Conservation (phyloP, 306 rosid species). For the Hippophae gyantsensis region DNA sequence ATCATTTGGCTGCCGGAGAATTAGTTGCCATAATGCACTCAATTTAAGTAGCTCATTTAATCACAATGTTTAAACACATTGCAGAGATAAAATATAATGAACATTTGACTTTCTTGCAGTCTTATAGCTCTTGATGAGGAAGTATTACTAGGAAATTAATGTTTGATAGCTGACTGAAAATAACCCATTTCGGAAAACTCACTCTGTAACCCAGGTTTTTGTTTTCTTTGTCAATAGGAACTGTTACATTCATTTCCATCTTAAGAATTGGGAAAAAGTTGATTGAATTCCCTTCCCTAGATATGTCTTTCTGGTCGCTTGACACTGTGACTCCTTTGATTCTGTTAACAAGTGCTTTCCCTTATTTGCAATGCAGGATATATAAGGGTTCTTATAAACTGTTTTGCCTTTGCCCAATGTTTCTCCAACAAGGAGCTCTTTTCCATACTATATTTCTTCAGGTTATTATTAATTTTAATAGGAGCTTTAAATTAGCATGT, state of each 20-base stretch:
- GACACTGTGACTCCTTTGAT: background rate
- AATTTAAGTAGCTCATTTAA: too few species aligned
- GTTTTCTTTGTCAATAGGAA: background rate
- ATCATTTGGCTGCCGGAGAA: background rate
- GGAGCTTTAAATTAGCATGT: slow-evolving; percentile 12
- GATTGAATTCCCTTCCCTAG: background rate
- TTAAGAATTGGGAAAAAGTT: background rate
- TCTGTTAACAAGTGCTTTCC: background rate
- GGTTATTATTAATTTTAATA: slow-evolving; percentile 37
- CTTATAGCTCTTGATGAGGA: too few species aligned
- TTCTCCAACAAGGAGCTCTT: slow-evolving; percentile 67
- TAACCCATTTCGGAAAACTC: too few species aligned
- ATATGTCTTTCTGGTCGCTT: background rate
- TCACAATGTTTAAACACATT: too few species aligned
- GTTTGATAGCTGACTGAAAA: too few species aligned
- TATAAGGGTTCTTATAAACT: slow-evolving; percentile 64
- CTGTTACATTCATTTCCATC: background rate
- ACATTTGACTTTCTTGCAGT: too few species aligned
- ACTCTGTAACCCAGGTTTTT: too few species aligned
- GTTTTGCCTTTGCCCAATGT: slow-evolving; percentile 65
- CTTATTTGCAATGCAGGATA: slow-evolving; percentile 52
- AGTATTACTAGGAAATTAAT: too few species aligned
- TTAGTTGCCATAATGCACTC: too few species aligned
- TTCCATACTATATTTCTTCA: slow-evolving; percentile 66
- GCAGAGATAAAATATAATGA: too few species aligned